Conservation (phyloP, 2,329 filamentous ascomycete species). For the Fusarium foetens region DNA sequence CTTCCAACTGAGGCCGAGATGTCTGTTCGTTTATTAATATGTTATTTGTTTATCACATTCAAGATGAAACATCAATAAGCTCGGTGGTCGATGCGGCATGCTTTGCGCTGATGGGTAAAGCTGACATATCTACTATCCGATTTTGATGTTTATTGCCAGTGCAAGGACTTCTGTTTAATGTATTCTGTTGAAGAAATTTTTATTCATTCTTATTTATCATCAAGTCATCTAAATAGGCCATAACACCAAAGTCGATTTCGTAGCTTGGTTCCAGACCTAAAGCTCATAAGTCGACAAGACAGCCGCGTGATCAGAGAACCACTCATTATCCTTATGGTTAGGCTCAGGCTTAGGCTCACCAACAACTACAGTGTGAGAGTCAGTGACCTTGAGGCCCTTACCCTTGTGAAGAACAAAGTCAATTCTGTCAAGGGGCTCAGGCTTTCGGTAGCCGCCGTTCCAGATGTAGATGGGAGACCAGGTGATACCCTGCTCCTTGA, state of each 20-base stretch:
- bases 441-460: conserved; percentile 48
- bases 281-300: conserved; percentile 47
- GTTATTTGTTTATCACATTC: accelerated
- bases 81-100: accelerated
- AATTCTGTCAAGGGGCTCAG: conserved; percentile 55
- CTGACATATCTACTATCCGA: no score
- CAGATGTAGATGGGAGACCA: conserved; percentile 54
- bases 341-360: conserved; percentile 50
- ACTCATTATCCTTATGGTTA: conserved; percentile 52
- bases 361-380: conserved; percentile 47
- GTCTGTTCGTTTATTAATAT: accelerated
- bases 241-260: neutral
- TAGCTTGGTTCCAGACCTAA: conserved; percentile 4
- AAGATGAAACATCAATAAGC: no score
- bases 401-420: conserved; percentile 57
- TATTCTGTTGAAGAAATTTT: neutral
- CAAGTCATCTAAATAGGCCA: conserved; percentile 10
- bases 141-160: neutral
- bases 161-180: accelerated
- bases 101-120: neutral
- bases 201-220: conserved; percentile 7
- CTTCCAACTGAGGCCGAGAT: accelerated
- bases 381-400: conserved; percentile 43
- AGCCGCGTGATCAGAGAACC: conserved; percentile 54
- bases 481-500: conserved; percentile 48